phyloP scores from a whole-genome alignment of 345 rosid species.

The Pistacia integerrima region DNA sequence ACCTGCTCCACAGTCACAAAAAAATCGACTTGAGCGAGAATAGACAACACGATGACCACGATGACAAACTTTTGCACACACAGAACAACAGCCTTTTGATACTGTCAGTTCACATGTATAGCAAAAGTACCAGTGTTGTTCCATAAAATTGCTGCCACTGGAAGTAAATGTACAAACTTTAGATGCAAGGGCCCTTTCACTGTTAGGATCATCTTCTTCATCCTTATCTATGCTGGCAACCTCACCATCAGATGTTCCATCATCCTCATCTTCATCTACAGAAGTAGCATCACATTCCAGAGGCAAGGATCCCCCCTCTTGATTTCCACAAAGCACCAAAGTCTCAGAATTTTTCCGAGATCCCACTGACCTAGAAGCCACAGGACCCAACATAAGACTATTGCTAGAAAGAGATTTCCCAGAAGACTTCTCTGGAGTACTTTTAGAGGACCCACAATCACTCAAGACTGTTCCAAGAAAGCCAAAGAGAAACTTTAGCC shows the following conservation, averaged over 20 bases:
- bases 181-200: conserved; percentile 89
- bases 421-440: conserved; percentile 41
- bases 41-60: conserved; percentile 98
- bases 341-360: conserved; percentile 70
- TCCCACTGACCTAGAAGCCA: conserved; percentile 62
- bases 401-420: conserved; percentile 55
- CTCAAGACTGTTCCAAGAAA: conserved; percentile 75
- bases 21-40: conserved; percentile 94
- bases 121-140: conserved; percentile 99
- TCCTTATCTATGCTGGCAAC: conserved; percentile 94
- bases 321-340: conserved; percentile 62
- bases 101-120: conserved; percentile 98
- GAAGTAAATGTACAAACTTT: conserved; percentile 97
- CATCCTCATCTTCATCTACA: conserved; percentile 97
- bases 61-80: conserved; percentile 98
- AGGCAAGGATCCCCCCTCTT: conserved; percentile 68
- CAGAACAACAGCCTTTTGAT: conserved; percentile 97
- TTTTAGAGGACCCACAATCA: conserved; percentile 58
- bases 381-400: conserved; percentile 43
- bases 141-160: conserved; percentile 99
- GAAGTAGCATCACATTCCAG: conserved; percentile 97
- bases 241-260: conserved; percentile 99
- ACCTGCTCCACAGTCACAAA: conserved; percentile 99
- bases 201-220: conserved; percentile 88
- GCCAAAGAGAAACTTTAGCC: conserved; percentile 74